Evolutionary conservation across 495 filamentous ascomycete genomes (phyloP).

Genomic region (Darksidea phi): DNA sequence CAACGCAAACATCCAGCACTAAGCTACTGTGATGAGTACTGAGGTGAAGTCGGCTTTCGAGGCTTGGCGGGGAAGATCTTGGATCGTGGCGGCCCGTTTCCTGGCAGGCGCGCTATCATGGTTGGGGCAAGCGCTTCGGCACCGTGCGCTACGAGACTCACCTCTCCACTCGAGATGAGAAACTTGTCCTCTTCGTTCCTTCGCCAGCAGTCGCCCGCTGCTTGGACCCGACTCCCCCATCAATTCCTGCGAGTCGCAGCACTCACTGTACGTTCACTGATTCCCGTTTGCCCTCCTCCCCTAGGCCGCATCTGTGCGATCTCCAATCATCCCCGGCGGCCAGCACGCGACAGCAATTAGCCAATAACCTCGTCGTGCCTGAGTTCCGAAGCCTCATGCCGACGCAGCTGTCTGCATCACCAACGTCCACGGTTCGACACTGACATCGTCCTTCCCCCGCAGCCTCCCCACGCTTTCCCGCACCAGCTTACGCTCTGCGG

Average conservation of each 20-base stretch:
- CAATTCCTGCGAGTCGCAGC: not conserved
- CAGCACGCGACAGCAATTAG: slow-evolving; percentile 32
- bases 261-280: not conserved
- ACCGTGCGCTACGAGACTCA: not conserved
- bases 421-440: not conserved
- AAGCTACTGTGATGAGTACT: not conserved
- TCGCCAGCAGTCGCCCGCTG: not conserved
- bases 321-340: slow-evolving; percentile 13
- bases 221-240: slow-evolving; percentile 1
- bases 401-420: slow-evolving; percentile 19
- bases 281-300: not conserved
- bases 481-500: slow-evolving; percentile 1
- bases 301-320: slow-evolving; percentile 12
- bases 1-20: slow-evolving; percentile 27
- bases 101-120: slow-evolving; percentile 10
- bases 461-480: not conserved
- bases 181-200: slow-evolving; percentile 22
- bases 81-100: slow-evolving; percentile 16
- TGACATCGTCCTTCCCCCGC: not conserved
- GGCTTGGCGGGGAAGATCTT: not conserved
- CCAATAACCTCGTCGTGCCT: slow-evolving; percentile 31
- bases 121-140: not conserved
- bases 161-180: not conserved
- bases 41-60: too few relatives aligned
- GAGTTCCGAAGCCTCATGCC: slow-evolving; percentile 5